phyloP scores from a whole-genome alignment of 192 early-diverging fungal genomes.

The Coemansia sp. region DNA sequence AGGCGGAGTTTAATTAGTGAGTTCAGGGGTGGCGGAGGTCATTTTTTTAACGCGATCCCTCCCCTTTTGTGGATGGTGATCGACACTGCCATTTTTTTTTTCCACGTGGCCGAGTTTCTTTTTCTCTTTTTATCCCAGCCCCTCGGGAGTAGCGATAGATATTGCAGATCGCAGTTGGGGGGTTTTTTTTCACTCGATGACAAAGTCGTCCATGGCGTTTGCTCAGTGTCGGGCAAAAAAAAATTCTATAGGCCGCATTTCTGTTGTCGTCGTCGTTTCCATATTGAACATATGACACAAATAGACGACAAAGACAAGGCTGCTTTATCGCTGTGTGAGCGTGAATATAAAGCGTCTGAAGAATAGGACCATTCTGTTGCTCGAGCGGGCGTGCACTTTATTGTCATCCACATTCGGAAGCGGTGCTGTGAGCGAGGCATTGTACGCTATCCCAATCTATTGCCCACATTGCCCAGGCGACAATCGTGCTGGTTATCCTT shows the following conservation, averaged over 20 bases:
- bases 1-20: too few species aligned
- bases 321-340: not conserved
- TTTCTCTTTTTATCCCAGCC: too few species aligned
- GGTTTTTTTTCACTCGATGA: too few species aligned
- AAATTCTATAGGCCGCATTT: not conserved
- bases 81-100: too few species aligned
- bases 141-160: too few species aligned
- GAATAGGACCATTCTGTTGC: not conserved
- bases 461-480: not conserved
- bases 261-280: not conserved
- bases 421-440: not conserved
- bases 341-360: not conserved
- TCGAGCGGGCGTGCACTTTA: not conserved
- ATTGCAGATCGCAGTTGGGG: too few species aligned
- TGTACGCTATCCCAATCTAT: too few species aligned
- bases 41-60: too few species aligned
- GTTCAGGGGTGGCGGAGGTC: not conserved
- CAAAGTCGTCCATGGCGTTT: too few species aligned
- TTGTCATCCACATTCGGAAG: not conserved
- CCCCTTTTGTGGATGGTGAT: too few species aligned
- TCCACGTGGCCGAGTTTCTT: too few species aligned
- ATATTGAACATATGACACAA: not conserved
- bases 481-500: not conserved
- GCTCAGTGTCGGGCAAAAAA: too few species aligned
- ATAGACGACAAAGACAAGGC: not conserved